phyloP scores from a whole-genome alignment of 495 filamentous ascomycete genomes.

The Cercophora samala region DNA sequence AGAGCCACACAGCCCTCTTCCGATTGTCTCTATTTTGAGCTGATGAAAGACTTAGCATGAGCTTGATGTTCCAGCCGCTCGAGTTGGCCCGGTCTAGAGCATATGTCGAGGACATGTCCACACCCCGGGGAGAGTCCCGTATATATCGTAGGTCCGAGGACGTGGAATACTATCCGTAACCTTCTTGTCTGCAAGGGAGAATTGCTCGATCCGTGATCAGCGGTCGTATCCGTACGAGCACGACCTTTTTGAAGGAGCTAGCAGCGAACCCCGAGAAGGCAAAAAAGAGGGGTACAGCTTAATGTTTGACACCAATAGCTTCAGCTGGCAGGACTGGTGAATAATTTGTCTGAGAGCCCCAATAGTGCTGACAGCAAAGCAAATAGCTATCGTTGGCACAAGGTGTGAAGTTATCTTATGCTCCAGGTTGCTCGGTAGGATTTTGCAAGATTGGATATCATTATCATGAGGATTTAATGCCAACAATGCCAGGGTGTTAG shows the following conservation, averaged over 20 bases:
- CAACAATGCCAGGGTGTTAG: not conserved
- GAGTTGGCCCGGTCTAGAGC: not conserved
- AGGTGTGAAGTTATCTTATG: not conserved
- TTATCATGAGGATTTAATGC: not conserved
- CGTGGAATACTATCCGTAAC: not conserved
- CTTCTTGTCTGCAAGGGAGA: not conserved
- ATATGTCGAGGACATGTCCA: not conserved
- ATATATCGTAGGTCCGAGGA: not conserved
- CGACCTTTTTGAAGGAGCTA: not conserved
- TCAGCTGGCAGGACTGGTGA: not conserved
- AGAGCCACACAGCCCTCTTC: not conserved
- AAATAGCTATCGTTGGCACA: not conserved
- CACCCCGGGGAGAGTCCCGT: not conserved
- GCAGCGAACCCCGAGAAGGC: not conserved
- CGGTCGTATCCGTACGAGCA: too few species aligned
- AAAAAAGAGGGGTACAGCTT: not conserved
- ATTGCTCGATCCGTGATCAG: not conserved
- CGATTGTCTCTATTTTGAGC: not conserved
- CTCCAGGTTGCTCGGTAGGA: not conserved
- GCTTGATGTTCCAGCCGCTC: not conserved
- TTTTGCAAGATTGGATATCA: not conserved
- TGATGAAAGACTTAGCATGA: not conserved
- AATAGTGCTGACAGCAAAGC: not conserved
- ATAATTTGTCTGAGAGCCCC: not conserved
- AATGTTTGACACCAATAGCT: not conserved